Conservation (phyloP, 2,329 filamentous ascomycete species). For the Alternaria gansuensis region DNA sequence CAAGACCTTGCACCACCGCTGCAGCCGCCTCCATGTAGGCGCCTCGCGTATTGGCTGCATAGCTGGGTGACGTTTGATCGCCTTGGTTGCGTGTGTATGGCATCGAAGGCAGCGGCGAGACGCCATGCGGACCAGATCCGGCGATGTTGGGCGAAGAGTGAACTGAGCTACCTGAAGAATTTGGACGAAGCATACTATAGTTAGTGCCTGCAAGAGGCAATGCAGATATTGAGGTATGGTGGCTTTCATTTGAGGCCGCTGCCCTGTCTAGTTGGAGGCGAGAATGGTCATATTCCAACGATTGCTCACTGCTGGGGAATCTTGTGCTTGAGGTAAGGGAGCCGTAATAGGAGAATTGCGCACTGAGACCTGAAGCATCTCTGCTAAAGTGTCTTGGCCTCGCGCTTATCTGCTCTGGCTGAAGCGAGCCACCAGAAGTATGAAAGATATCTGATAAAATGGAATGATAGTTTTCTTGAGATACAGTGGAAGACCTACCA, state of each 20-base stretch:
- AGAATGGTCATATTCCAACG: slow-evolving; percentile 19
- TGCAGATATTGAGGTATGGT: neutral
- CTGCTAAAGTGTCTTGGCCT: slow-evolving; percentile 32
- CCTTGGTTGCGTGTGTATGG: slow-evolving; percentile 34
- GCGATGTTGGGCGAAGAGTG: slow-evolving; percentile 10
- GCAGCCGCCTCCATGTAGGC: slow-evolving; percentile 27
- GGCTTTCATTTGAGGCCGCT: slow-evolving; percentile 21
- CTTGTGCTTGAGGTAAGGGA: slow-evolving; percentile 37
- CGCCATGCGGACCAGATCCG: slow-evolving; percentile 5
- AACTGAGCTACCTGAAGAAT: slow-evolving; percentile 16
- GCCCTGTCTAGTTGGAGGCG: slow-evolving; percentile 38
- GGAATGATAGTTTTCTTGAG: neutral
- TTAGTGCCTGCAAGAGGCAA: neutral
- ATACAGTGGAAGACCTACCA: neutral
- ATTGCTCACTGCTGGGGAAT: slow-evolving; percentile 36
- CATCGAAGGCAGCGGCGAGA: slow-evolving; percentile 33
- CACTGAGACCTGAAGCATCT: slow-evolving; percentile 40
- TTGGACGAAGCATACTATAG: neutral
- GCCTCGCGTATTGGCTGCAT: slow-evolving; percentile 3
- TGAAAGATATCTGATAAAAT: neutral
- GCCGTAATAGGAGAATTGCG: slow-evolving; percentile 47
- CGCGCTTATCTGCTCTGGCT: neutral
- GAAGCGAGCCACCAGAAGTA: neutral
- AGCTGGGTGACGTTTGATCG: slow-evolving; percentile 8
- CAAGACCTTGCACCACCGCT: slow-evolving; percentile 31